A percentile compares a stretch with the other conserved stretches of the same genome.
Evolutionary conservation across 192 early-diverging fungal species (phyloP).

Genomic region (Obelidium mucronatum): DNA sequence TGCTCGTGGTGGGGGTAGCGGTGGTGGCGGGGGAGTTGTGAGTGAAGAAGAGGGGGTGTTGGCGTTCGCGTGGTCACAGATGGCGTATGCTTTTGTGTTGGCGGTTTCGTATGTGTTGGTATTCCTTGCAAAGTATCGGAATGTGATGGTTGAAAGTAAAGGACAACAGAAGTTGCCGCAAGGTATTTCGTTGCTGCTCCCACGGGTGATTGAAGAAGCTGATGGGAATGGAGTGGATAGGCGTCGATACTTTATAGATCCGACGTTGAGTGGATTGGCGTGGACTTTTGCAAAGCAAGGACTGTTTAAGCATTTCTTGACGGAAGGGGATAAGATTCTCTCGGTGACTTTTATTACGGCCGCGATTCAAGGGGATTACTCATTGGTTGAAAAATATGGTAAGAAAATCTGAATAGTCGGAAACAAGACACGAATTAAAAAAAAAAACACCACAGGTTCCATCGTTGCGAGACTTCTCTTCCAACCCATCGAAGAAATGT

Average conservation of each 20-base stretch:
- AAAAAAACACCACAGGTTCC: conserved; percentile 64
- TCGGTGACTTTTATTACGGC: conserved; percentile 57
- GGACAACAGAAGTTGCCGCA: background rate
- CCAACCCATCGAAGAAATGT: conserved; percentile 92
- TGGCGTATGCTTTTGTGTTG: conserved; percentile 73
- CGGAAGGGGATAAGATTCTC: conserved; percentile 97
- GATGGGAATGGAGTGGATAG: background rate
- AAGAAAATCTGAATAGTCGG: conserved; percentile 1
- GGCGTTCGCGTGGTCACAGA: conserved; percentile 82
- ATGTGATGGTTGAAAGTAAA: background rate
- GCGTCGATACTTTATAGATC: conserved; percentile 73
- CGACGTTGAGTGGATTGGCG: conserved; percentile 68
- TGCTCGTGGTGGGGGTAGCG: background rate
- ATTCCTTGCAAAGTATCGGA: conserved; percentile 45
- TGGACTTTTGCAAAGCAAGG: conserved; percentile 84
- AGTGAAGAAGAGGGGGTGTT: conserved; percentile 64
- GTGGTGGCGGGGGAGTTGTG: conserved; percentile 5
- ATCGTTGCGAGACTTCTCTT: conserved; percentile 90
- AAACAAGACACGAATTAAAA: conserved; percentile 1
- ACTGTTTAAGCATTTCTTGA: conserved; percentile 90
- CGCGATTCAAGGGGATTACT: conserved; percentile 79
- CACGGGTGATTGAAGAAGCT: background rate
- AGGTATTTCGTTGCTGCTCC: conserved; percentile 17
- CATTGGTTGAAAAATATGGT: conserved; percentile 87
- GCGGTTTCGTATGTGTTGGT: conserved; percentile 59